A percentile compares a stretch with the other conserved stretches of the same genome.
Conservation (phyloP, 306 rosid genomes). For the Castanea mollissima region DNA sequence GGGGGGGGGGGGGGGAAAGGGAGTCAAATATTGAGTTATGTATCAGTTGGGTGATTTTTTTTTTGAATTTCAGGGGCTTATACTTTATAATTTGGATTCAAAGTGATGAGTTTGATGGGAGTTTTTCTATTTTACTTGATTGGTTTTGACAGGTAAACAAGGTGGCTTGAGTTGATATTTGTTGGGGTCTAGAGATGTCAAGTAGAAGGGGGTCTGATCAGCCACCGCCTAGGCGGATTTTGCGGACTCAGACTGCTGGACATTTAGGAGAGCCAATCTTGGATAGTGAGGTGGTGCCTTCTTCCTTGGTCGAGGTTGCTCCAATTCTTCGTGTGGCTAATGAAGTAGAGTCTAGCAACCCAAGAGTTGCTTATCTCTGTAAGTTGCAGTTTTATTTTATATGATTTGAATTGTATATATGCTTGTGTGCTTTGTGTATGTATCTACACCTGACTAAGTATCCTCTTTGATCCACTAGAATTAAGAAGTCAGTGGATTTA, state of each 20-base stretch:
- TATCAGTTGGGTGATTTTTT: neutral
- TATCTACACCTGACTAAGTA: neutral
- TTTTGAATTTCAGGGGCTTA: neutral
- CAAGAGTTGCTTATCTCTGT: conserved; percentile 94
- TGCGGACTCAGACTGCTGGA: conserved; percentile 87
- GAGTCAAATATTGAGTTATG: neutral
- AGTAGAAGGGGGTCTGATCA: conserved; percentile 68
- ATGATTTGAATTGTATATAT: neutral
- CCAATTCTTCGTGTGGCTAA: conserved; percentile 98
- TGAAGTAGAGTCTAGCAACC: conserved; percentile 79
- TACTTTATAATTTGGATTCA: conserved; percentile 11
- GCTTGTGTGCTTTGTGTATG: neutral
- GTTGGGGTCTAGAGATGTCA: conserved; percentile 56
- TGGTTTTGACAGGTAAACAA: conserved; percentile 18
- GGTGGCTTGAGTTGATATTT: conserved; percentile 24
- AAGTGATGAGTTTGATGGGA: neutral
- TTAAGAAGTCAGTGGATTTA: neutral
- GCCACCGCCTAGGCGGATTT: conserved; percentile 64
- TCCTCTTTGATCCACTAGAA: neutral
- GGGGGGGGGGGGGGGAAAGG: neutral
- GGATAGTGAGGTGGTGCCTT: conserved; percentile 98
- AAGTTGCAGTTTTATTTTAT: conserved; percentile 41
- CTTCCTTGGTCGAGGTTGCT: conserved; percentile 79
- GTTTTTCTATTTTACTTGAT: neutral
- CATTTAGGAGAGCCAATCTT: conserved; percentile 70